Conservation (phyloP, 192 early-diverging fungal genomes). For the Spizellomyces punctatus region DNA sequence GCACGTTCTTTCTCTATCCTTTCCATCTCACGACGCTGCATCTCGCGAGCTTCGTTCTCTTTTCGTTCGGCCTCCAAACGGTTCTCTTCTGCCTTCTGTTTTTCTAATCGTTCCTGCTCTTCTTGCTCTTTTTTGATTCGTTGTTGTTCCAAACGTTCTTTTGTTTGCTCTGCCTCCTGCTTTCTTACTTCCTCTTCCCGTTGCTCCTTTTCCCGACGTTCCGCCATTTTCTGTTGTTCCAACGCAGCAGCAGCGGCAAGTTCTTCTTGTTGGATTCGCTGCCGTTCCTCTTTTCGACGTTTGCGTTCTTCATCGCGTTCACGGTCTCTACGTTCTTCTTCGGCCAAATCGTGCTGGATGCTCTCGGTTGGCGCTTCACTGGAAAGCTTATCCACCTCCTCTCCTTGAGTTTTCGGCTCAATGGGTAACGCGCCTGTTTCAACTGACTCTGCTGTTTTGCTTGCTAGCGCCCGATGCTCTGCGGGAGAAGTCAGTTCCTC, state of each 20-base stretch:
- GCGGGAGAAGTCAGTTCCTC: neutral
- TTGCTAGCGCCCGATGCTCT: neutral
- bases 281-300: neutral
- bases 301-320: constrained; percentile 20
- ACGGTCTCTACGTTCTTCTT: constrained; percentile 22
- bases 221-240: neutral
- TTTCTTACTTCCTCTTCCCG: neutral
- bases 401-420: too few species aligned
- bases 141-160: neutral
- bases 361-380: too few species aligned
- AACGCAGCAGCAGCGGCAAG: neutral
- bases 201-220: neutral
- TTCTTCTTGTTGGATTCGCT: neutral
- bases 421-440: neutral
- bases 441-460: neutral
- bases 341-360: neutral
- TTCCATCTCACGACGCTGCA: too few species aligned
- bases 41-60: too few species aligned
- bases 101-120: neutral
- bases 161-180: neutral
- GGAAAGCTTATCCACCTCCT: too few species aligned
- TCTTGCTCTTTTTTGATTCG: neutral
- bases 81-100: neutral
- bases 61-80: too few species aligned
- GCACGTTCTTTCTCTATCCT: neutral